Conservation (phyloP, 176 grass and related monocot species). For the Saccharum spontaneum region DNA sequence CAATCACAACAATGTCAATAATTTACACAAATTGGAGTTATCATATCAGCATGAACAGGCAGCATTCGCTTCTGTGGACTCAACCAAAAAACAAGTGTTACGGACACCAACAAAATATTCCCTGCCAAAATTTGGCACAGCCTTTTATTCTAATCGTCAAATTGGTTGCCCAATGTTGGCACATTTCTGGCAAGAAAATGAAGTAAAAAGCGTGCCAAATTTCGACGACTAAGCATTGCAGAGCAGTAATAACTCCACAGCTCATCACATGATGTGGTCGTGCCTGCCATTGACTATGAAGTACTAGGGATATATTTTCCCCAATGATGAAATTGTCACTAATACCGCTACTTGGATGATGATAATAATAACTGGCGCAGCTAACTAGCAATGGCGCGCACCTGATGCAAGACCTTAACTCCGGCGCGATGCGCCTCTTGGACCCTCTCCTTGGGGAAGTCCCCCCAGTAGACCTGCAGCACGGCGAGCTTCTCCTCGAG, state of each 20-base stretch:
- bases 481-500: slow-evolving; percentile 82
- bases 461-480: slow-evolving; percentile 92
- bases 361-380: neutral
- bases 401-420: slow-evolving; percentile 93
- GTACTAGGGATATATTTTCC: neutral
- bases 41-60: neutral
- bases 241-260: too few relatives aligned
- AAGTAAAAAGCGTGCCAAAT: too few relatives aligned
- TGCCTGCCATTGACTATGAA: neutral
- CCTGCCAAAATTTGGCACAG: neutral
- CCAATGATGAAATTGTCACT: neutral
- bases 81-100: neutral
- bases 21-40: neutral
- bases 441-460: slow-evolving; percentile 66
- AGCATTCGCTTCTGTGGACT: neutral
- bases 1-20: neutral
- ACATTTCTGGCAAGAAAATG: too few relatives aligned
- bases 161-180: too few relatives aligned
- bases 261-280: too few relatives aligned
- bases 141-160: too few relatives aligned
- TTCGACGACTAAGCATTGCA: too few relatives aligned
- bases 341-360: neutral
- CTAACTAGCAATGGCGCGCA: slow-evolving; percentile 17
- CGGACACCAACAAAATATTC: neutral
- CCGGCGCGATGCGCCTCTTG: slow-evolving; percentile 78